These are phyloP conservation scores for Trypanosoma lewisi DNA, from an alignment of 208 protist genomes.

Conservation along the genomic window DNA sequence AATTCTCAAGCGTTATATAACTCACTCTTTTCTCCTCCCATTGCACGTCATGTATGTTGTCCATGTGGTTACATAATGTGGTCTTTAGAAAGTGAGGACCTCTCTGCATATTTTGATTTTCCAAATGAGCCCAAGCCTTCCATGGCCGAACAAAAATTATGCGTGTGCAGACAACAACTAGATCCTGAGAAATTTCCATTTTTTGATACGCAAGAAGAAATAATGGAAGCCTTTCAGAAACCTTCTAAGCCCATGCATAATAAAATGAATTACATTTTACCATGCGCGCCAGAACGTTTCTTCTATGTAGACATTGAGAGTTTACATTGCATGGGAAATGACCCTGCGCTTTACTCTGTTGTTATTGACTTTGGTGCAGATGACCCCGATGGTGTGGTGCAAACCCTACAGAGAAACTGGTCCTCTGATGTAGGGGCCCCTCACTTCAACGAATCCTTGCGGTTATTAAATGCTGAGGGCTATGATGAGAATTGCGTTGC, in stretches of 20 bases:
- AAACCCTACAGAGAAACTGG: slow-evolving; percentile 30
- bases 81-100: slow-evolving; percentile 39
- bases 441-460: slow-evolving; percentile 53
- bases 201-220: slow-evolving; percentile 25
- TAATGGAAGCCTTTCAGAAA: slow-evolving; percentile 38
- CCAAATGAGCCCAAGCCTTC: slow-evolving; percentile 47
- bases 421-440: slow-evolving; percentile 53
- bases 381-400: slow-evolving; percentile 18
- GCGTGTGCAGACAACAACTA: slow-evolving; percentile 23
- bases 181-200: slow-evolving; percentile 7
- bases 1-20: slow-evolving; percentile 58
- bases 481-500: slow-evolving; percentile 31
- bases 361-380: slow-evolving; percentile 46
- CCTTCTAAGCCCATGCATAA: slow-evolving; percentile 26
- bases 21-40: slow-evolving; percentile 34
- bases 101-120: slow-evolving; percentile 42
- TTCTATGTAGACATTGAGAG: slow-evolving; percentile 56
- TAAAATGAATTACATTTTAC: slow-evolving; percentile 36
- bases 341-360: slow-evolving; percentile 22
- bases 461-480: slow-evolving; percentile 33
- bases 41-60: slow-evolving; percentile 36
- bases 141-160: slow-evolving; percentile 46
- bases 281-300: slow-evolving; percentile 51
- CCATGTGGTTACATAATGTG: slow-evolving; percentile 62
- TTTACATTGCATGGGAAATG: slow-evolving; percentile 39